phyloP scores from a whole-genome alignment of 2,329 filamentous ascomycete genomes.

The Acephala macrosclerotiorum region DNA sequence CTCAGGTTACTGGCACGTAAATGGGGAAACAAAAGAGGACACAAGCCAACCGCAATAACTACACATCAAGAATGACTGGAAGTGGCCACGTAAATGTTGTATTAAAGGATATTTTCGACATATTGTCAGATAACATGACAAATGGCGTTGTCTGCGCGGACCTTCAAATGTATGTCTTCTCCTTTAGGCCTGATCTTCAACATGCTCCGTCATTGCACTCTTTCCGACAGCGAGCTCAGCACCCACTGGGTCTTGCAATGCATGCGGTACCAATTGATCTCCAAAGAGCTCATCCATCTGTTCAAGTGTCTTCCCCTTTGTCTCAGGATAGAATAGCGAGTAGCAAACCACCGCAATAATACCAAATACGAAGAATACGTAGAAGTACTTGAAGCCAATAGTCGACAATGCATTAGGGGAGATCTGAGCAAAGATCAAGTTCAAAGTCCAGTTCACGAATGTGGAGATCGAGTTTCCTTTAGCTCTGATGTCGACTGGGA shows the following conservation, averaged over 20 bases:
- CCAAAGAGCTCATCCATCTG: slow-evolving; percentile 45
- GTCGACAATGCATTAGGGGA: slow-evolving; percentile 62
- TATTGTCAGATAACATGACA: no score
- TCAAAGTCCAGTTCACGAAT: slow-evolving; percentile 76
- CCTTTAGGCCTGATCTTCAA: neutral
- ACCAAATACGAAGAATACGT: slow-evolving; percentile 55
- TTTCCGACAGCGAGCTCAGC: slow-evolving; percentile 39
- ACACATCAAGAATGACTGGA: no score
- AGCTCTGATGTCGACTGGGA: slow-evolving; percentile 54
- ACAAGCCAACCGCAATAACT: no score
- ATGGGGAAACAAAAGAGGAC: no score
- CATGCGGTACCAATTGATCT: slow-evolving; percentile 47
- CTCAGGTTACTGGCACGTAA: no score
- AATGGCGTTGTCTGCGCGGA: no score
- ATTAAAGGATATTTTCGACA: no score
- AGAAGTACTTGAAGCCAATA: slow-evolving; percentile 58
- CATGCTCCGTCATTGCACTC: slow-evolving; percentile 3
- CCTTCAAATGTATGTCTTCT: no score
- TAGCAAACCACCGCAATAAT: slow-evolving; percentile 47
- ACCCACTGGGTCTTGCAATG: slow-evolving; percentile 44
- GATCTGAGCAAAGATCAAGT: slow-evolving; percentile 69
- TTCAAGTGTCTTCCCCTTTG: slow-evolving; percentile 42
- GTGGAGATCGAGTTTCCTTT: slow-evolving; percentile 70
- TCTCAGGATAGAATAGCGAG: slow-evolving; percentile 41
- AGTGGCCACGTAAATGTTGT: no score